Evolutionary conservation across 768 basidiomycete species (phyloP).

Genomic region (Mycena belliarum): DNA sequence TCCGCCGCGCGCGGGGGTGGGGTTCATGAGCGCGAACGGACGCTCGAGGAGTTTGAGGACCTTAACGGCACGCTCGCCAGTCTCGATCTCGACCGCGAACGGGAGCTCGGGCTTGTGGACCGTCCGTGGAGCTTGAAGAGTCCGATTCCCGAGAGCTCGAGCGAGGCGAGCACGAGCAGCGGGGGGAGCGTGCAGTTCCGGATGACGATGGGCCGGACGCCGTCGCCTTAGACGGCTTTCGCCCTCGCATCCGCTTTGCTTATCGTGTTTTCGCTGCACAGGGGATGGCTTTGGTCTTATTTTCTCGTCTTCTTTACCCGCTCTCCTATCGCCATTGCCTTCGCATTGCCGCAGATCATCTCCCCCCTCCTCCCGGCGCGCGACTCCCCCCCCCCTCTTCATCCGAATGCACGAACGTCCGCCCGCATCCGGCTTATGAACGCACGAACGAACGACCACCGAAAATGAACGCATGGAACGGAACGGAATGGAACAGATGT

Average conservation of each 20-base stretch:
- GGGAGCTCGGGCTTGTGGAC: conserved; percentile 32
- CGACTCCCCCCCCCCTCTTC: conserved; percentile 1
- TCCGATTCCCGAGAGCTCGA: conserved; percentile 8
- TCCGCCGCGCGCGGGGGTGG: conserved; percentile 27
- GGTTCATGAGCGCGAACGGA: conserved; percentile 25
- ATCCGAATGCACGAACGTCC: background rate
- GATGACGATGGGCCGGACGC: conserved; percentile 20
- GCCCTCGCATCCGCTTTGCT: background rate
- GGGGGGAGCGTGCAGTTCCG: conserved; percentile 23
- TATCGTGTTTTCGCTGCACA: conserved; percentile 3
- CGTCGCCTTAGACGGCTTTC: conserved; percentile 7
- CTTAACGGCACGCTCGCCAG: conserved; percentile 78
- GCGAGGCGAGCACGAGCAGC: conserved; percentile 20
- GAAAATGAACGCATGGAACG: conserved; percentile 3
- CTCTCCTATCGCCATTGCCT: conserved; percentile 7
- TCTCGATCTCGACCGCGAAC: conserved; percentile 48
- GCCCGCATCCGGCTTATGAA: background rate
- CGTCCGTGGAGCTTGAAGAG: conserved; percentile 25
- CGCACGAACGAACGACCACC: background rate
- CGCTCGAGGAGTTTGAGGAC: conserved; percentile 53
- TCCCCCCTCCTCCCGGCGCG: background rate
- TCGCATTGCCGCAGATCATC: background rate
- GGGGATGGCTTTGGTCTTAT: conserved; percentile 12
- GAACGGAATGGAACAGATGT: background rate
- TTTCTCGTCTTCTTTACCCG: conserved; percentile 13